Base-by-base conservation (phyloP, 805 yeast genomes). In the Zygotorulaspora danielsina region DNA sequence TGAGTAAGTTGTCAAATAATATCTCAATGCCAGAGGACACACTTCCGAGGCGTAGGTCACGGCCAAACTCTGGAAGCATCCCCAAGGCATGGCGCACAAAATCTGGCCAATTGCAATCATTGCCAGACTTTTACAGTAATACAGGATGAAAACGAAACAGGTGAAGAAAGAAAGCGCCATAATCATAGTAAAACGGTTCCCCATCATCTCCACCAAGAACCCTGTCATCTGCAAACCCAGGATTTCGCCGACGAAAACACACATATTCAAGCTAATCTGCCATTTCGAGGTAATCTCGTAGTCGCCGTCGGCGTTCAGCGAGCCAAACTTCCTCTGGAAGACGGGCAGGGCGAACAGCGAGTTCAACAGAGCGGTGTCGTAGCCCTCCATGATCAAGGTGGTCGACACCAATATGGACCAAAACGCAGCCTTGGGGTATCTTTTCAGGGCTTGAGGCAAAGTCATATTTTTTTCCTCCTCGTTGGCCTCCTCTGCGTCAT, bases 31-130 rank as follows among this genome's bases (percentile, higher is more conserved):
- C 11, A 72, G 50, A 0, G 81, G 81, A 44, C 76, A 67, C 21
- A 75, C 75, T 50, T 77, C 83, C 11, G 78, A 65, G n/a, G 81
- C 76, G 51, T 77, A 77, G 2, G 76, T 59, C 7, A 75, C 72
- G 2, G 76, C 64, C 48, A 77, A 54, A 20, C 75, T 67, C 42
- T 70, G 75, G 50, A 75, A 75, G n/a, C 67, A 65, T 36, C 83
- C 82, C 77, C 79, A 76, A 6, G 71, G 66, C 22, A 76, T 43
- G 45, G 76, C 77, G 19, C 68, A 56, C 8, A 71, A 51, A 16
- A 70, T 50, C 45, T 71, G 71, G 34, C 75, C 75, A 10, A 61
- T 64, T 19, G 67, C 61, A 30, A 72, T 59, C 44, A 63, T 66
- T 7, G 59, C 60, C 18, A 66, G 44, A 43, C 54, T 59, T 6